Base-by-base conservation (phyloP, 371 early-diverging fungal genomes). In the Saksenaea oblongispora region DNA sequence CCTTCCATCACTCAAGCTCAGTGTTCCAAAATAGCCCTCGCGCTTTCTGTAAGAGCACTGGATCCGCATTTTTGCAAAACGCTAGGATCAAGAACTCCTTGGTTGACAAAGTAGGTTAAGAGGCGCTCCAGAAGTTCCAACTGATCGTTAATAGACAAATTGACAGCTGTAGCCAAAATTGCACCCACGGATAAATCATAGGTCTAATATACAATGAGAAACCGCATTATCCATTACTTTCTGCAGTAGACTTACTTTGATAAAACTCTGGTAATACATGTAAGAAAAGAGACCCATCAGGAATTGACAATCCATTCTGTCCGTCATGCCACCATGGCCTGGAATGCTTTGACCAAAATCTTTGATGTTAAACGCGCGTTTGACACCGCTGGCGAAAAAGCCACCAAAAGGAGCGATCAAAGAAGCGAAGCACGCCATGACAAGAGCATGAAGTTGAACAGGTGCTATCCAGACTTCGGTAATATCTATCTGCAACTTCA, bases 391-490 rank as follows among this genome's bases (percentile, higher is more conserved):
- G 10, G 99, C 99, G 83, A 99, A 97, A 86, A 99, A 99, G 5
- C 99, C 99, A 42, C 98, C 98, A 82, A 99, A 98, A 11, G 99
- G 99, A 35, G 99, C 99, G 68, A 99, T 95, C 63, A 98, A 71
- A 2, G 97, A 96, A 4, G 99, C 98, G 81, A 98, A 97, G 41
- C 91, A 84, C 0, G 97, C 90, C 87, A 99, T 89, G 15, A 91
- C 78, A 28, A 99, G 74, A 26, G 93, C 84, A 72, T 99, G 99
- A 31, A 94, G 78, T 72, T 96, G 95, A 61, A 99, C 79, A 17
- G 94, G 94, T 9, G 90, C 87, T 39, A 98, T 83, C 66, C 73
- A 77, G 0, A 82, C 72, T 39, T 70, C 61, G 0, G 76, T 65
- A 14, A 75, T 62, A 54, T 82, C 76, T n/a, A 65, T 62, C 3